phyloP scores from a whole-genome alignment of 169 alveolate species.

The Theileria equi region DNA sequence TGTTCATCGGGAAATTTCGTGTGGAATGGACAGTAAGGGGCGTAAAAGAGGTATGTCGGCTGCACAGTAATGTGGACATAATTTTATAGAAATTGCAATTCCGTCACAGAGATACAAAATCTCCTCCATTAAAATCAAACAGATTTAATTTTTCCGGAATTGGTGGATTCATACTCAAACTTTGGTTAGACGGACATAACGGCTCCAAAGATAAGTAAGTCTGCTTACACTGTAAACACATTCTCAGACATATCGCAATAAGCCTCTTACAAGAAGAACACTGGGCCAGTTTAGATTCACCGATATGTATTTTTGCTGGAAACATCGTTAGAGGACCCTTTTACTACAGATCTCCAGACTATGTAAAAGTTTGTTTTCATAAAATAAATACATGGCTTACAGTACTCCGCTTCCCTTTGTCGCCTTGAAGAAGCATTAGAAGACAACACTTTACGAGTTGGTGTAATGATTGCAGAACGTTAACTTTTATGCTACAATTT shows the following conservation, averaged over 20 bases:
- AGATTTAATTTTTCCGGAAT: conserved; percentile 61
- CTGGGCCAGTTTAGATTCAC: conserved; percentile 54
- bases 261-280: conserved; percentile 51
- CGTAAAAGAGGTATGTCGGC: conserved; percentile 28
- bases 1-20: conserved; percentile 50
- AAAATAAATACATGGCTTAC: background rate
- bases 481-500: background rate
- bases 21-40: conserved; percentile 65
- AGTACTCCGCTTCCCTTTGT: conserved; percentile 34
- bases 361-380: conserved; percentile 14
- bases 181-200: conserved; percentile 56
- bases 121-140: conserved; percentile 56
- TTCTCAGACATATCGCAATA: conserved; percentile 49
- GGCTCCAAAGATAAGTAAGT: conserved; percentile 27
- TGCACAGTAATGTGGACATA: background rate
- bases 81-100: conserved; percentile 37
- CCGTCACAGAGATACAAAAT: conserved; percentile 34
- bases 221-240: background rate
- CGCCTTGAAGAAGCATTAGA: conserved; percentile 56
- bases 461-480: conserved; percentile 43
- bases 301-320: conserved; percentile 43
- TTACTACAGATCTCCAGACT: conserved; percentile 55
- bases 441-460: conserved; percentile 35
- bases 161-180: conserved; percentile 44
- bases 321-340: conserved; percentile 50